A percentile compares a stretch with the other conserved stretches of the same genome.
Conservation (phyloP, 1,284 basidiomycete species). For the Apiotrichum veenhuisii region DNA sequence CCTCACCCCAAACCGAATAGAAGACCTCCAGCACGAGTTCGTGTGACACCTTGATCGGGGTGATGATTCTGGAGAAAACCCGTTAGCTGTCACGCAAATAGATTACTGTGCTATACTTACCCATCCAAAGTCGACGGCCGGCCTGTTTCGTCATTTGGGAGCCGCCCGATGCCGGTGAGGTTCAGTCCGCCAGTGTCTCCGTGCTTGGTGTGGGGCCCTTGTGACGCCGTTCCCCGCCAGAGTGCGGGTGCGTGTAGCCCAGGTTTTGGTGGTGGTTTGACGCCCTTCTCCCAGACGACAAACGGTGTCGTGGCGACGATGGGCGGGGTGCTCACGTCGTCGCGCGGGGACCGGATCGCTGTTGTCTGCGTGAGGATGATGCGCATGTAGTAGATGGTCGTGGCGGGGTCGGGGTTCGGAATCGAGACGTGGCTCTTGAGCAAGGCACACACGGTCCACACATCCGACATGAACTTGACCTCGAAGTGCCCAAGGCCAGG, state of each 20-base stretch:
- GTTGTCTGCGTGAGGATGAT: slow-evolving; percentile 33
- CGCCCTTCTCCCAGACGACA: slow-evolving; percentile 13
- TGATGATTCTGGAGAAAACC: slow-evolving; percentile 30
- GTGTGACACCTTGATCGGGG: slow-evolving; percentile 45
- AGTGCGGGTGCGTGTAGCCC: slow-evolving; percentile 21
- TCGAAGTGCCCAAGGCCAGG: slow-evolving; percentile 30
- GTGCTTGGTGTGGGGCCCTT: slow-evolving; percentile 16
- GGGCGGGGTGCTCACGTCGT: slow-evolving; percentile 17
- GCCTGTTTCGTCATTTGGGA: slow-evolving; percentile 36
- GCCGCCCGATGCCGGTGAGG: slow-evolving; percentile 23
- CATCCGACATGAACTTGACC: slow-evolving; percentile 26
- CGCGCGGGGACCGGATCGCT: slow-evolving; percentile 30
- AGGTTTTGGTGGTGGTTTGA: slow-evolving; percentile 20
- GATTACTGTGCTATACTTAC: not conserved
- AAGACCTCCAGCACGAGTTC: slow-evolving; percentile 43
- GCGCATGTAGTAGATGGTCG: slow-evolving; percentile 36
- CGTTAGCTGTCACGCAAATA: not conserved
- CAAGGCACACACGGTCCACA: slow-evolving; percentile 37
- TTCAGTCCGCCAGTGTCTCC: slow-evolving; percentile 14
- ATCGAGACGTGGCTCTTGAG: slow-evolving; percentile 22
- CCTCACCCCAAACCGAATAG: slow-evolving; percentile 42
- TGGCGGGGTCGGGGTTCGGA: slow-evolving; percentile 21
- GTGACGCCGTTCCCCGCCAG: slow-evolving; percentile 23
- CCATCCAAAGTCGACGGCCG: slow-evolving; percentile 34
- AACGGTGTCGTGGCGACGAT: slow-evolving; percentile 15